Evolutionary conservation across 345 rosid genomes (phyloP), one percentile per base, ranked within the genome.

Genomic region (Euphorbia lathyris): DNA sequence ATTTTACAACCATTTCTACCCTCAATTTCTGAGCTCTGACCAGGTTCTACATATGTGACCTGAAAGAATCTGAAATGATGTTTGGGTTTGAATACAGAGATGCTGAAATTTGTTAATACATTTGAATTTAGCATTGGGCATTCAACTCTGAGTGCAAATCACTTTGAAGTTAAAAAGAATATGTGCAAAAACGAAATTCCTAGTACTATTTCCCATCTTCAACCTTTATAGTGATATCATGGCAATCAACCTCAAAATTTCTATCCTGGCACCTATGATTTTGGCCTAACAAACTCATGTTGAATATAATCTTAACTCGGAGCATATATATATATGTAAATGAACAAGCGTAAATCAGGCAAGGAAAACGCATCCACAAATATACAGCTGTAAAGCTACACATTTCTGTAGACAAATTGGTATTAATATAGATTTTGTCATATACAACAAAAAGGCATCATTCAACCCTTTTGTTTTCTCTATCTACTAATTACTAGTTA

Each of bases 41-140:
- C 90, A 27, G 97, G 97, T 80, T 90, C 97, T 42, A 91, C 69
- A 79, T 90, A 94, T 2, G 83, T 85, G 29, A 88, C 90, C 97
- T 94, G 87, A 53, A 82, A 73, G 60, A 63, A 67, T 76, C 73
- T 61, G 63, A 74, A 70, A 62, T 73, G 72, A 72, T 60, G 67
- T 74, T 47, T 26, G 74, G 68, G 65, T 75, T 74, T 68, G 63
- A 48, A 80, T 62, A 13, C 16, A 66, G 42, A 66, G 25, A 17
- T 25, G 36, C 40, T 36, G 43, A 36, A 62, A 38, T 45, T 13
- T 7, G 34, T 58, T 10, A 45, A 9, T 51, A 10, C 19, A 22
- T 26, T 56, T 57, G 19, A 8, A 40, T 27, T 16, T 30, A n/a
- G 47, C 63, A 72, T 12, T 64, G 55, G 40, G 29, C 29, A 5